Evolutionary conservation across 1,139 yeast genomes (phyloP), one percentile per base, ranked within the genome.

Genomic region (Debaryomyces subglobosus): DNA sequence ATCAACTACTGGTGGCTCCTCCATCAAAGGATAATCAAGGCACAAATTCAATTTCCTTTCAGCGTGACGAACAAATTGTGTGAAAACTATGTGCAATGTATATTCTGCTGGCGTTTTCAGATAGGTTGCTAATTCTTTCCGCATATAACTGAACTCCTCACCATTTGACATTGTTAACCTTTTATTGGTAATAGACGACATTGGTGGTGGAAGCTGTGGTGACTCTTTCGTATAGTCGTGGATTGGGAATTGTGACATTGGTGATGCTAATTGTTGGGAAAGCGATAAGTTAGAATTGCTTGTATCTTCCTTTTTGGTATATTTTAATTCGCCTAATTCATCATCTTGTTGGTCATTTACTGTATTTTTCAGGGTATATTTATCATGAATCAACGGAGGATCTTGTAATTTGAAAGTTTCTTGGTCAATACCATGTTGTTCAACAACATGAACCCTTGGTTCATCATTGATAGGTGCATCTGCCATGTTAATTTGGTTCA

Each of bases 51-150:
- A 74, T 62, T 92, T 92, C 41, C 91, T 72, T 64, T 95, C 99
- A 0, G 98, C 96, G 58, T 86, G 87, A 53, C 98, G 84, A 9
- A 95, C 96, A 70, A 95, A 94, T 69, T 91, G 96, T 3, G 99
- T 90, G 65, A 95, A 95, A 36, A 95, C 78, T 29, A 95, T 91
- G 66, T 95, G 98, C 50, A 94, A 73, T 0, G 99, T 95, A 63
- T 94, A 94, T 60, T 92, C 98, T 0, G 97, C 89, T 0, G 97
- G 95, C 27, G 90, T 84, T 60, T 89, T 89, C 64, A 79, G 74
- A 51, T 83, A 88, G 0, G 88, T 81, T 6, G 86, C 87, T 56
- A 82, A 63, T 25, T 72, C 76, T 54, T 71, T 74, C 35, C 85
- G 63, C 50, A 68, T 58, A 9, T 64, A 55, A 16, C 66, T 58